phyloP scores from a whole-genome alignment of 2,329 filamentous ascomycete species.

The Stachybotrys chlorohalonatus region DNA sequence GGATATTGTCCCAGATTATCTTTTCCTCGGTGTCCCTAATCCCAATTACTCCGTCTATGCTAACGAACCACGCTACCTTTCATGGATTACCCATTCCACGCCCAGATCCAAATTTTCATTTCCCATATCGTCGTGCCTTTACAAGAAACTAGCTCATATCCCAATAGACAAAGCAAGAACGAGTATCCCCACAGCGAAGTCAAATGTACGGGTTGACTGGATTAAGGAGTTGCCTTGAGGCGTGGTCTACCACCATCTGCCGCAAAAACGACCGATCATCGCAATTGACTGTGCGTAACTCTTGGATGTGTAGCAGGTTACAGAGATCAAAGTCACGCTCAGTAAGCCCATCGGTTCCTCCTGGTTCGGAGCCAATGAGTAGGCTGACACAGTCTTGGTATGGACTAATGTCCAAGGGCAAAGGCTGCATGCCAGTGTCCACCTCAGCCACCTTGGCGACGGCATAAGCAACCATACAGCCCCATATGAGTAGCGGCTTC shows the following conservation, averaged over 20 bases:
- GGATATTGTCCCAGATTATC: too few species aligned
- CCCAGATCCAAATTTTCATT: background rate
- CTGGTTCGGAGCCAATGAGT: constrained; percentile 7
- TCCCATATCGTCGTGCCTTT: background rate
- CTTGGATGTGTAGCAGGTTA: constrained; percentile 4
- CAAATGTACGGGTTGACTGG: background rate
- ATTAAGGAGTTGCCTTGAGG: background rate
- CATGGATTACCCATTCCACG: background rate
- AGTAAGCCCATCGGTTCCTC: constrained; percentile 6
- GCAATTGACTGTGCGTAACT: constrained; percentile 1
- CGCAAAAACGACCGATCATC: constrained; percentile 3
- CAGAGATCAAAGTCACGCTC: constrained; percentile 13
- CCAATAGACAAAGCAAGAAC: background rate
- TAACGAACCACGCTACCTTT: too few species aligned
- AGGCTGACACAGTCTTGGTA: constrained; percentile 14
- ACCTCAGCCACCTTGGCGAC: constrained; percentile 11
- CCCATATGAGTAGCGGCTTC: constrained; percentile 16
- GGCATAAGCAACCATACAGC: constrained; percentile 16
- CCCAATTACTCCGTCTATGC: too few species aligned
- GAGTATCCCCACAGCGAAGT: background rate
- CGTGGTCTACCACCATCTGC: constrained; percentile 3
- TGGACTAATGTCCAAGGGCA: constrained; percentile 12
- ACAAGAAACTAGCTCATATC: background rate
- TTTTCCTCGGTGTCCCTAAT: too few species aligned
- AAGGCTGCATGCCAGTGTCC: background rate